Conservation (phyloP, 495 filamentous ascomycete species). For the Penicillium atrosanguineum region DNA sequence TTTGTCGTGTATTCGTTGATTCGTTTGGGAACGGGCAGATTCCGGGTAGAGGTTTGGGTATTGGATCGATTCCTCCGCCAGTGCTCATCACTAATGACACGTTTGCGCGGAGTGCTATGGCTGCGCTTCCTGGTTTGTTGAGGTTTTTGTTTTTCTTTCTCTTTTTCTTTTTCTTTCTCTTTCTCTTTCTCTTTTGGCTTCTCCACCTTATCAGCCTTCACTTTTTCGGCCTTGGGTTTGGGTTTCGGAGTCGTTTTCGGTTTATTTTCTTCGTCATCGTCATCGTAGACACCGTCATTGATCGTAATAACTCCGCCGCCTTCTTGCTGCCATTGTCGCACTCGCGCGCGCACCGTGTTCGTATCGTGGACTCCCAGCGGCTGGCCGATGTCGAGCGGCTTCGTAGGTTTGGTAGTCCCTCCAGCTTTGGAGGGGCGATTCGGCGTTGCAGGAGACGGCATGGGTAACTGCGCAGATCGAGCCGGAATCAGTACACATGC, state of each 20-base stretch:
- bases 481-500: neutral
- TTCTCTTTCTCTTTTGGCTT: conserved; percentile 16
- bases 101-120: conserved; percentile 65
- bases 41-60: conserved; percentile 43
- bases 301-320: conserved; percentile 56
- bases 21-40: conserved; percentile 52
- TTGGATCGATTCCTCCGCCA: conserved; percentile 57
- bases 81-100: conserved; percentile 77
- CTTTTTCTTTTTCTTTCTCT: conserved; percentile 17
- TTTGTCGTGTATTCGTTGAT: conserved; percentile 43
- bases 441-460: conserved; percentile 46
- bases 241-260: conserved; percentile 26
- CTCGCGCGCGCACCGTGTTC: conserved; percentile 63
- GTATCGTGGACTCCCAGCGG: conserved; percentile 54
- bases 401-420: conserved; percentile 37
- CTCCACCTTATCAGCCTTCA: conserved; percentile 19
- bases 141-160: conserved; percentile 13
- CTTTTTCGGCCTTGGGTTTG: conserved; percentile 26
- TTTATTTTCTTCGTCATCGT: conserved; percentile 39
- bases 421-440: conserved; percentile 40
- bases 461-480: conserved; percentile 30
- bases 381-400: conserved; percentile 50
- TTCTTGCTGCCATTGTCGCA: conserved; percentile 75
- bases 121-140: conserved; percentile 34
- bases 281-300: conserved; percentile 36